Base-by-base conservation (phyloP, 2,329 filamentous ascomycete genomes). In the Apiospora phragmitis region DNA sequence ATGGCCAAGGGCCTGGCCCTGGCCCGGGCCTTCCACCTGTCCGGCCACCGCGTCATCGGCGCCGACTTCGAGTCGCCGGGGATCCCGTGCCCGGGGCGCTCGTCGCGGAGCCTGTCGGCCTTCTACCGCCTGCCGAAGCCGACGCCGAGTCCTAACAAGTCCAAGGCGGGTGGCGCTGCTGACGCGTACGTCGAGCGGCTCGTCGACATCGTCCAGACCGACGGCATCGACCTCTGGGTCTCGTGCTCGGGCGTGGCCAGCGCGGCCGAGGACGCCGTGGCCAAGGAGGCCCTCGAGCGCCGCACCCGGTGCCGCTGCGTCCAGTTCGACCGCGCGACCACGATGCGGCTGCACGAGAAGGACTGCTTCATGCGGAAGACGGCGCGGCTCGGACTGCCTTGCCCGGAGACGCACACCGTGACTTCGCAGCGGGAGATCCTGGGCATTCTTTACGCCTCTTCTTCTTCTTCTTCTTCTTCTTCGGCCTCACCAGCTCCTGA, bases 1-100 rank as follows among this genome's bases (percentile, higher is more conserved):
- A 94, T 93, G 87, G 85, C 88, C 59, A 93, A 94, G 77, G 92
- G 92, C 4, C 84, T 94, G 3, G 82, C 84, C 0, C 81, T 95
- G 11, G 91, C 92, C 5, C 87, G 93, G 43, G 79, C 88, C 4
- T 92, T 94, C 79, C 85, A 91, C 74, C 80, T 86, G 32, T 85
- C 86, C 1, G 91, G 91, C 2, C 91, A 94, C 78, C 85, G 85
- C n/a, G 91, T 94, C 49, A 86, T 94, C 51, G 92, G 91, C 5
- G 92, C 91, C 14, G 92, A 94, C 76, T 88, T 91, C 68, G 85
- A 88, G 66, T 79, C 83, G 1, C 70, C 79, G 26, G 78, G 81
- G n/a, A 78, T 85, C 42, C 81, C 85, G 0, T 85, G 85, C 1
- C 82, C 85, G 7, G 90, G 89, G 4, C 85, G 89, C 24, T 87